phyloP scores from a whole-genome alignment of 352 stramenopile species.

The Globisporangium megalacanthum region DNA sequence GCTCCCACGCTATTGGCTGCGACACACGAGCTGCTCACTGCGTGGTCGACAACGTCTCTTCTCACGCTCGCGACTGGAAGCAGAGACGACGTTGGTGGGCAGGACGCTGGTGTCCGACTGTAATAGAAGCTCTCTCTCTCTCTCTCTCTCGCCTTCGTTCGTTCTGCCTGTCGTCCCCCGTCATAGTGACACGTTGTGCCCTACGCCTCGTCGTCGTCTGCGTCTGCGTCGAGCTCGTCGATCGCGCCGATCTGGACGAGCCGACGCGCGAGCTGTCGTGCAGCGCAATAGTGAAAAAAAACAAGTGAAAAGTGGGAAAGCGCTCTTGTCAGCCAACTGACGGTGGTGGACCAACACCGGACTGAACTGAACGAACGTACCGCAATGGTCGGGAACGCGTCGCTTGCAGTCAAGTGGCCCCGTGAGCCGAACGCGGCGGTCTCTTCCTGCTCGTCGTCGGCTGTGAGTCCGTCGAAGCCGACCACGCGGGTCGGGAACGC shows the following conservation, averaged over 20 bases:
- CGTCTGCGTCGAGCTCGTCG: conserved; percentile 33
- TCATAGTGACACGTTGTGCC: background rate
- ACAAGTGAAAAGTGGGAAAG: conserved; percentile 1
- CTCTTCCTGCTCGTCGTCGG: conserved; percentile 55
- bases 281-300: background rate
- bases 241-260: conserved; percentile 59
- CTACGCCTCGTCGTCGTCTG: conserved; percentile 18
- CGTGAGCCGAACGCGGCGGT: conserved; percentile 31
- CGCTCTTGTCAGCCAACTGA: background rate
- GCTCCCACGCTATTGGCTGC: background rate
- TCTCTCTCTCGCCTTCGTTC: background rate
- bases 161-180: too few relatives aligned
- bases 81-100: background rate
- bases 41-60: conserved; percentile 13
- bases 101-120: too few relatives aligned
- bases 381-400: conserved; percentile 56
- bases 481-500: conserved; percentile 85
- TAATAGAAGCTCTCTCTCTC: background rate
- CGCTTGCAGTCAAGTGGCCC: conserved; percentile 33
- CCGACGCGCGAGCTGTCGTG: conserved; percentile 54
- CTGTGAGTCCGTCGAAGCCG: conserved; percentile 92
- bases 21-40: conserved; percentile 5
- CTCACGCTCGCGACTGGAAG: conserved; percentile 1
- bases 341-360: background rate
- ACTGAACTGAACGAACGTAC: conserved; percentile 22